Conservation (phyloP, 129 eudicot species). For the Dittrichia graveolens region DNA sequence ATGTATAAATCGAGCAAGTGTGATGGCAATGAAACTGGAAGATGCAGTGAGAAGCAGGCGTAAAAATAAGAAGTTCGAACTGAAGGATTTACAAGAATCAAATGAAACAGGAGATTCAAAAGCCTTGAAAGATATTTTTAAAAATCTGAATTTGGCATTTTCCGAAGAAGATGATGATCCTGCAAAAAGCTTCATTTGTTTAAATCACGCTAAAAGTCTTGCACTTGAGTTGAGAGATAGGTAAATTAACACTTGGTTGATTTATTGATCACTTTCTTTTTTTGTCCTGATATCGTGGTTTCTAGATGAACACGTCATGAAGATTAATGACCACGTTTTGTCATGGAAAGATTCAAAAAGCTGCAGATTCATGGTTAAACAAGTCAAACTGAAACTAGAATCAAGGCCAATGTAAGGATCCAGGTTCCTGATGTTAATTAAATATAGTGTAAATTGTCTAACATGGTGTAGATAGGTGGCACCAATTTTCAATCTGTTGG, state of each 20-base stretch:
- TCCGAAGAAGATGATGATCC: conserved; percentile 43
- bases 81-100: conserved; percentile 9
- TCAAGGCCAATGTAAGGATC: too few relatives aligned
- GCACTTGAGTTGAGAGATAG: conserved; percentile 49
- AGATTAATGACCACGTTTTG: too few relatives aligned
- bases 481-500: too few relatives aligned
- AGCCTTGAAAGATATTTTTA: conserved; percentile 32
- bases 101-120: conserved; percentile 21
- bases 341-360: too few relatives aligned
- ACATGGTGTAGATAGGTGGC: too few relatives aligned
- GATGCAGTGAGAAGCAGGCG: conserved; percentile 47
- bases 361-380: too few relatives aligned
- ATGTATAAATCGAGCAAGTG: conserved; percentile 64
- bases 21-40: conserved; percentile 75
- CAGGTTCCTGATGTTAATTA: too few relatives aligned
- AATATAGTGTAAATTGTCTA: too few relatives aligned
- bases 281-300: too few relatives aligned
- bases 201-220: conserved; percentile 59
- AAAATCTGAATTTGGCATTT: conserved; percentile 39
- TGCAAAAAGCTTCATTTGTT: conserved; percentile 34
- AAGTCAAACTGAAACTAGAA: too few relatives aligned
- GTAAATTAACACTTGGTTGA: conserved; percentile 20
- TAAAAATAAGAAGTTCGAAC: conserved; percentile 30
- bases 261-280: too few relatives aligned
- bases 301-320: too few relatives aligned